Conservation (phyloP, 495 filamentous ascomycete species). For the Glonium stellatum region DNA sequence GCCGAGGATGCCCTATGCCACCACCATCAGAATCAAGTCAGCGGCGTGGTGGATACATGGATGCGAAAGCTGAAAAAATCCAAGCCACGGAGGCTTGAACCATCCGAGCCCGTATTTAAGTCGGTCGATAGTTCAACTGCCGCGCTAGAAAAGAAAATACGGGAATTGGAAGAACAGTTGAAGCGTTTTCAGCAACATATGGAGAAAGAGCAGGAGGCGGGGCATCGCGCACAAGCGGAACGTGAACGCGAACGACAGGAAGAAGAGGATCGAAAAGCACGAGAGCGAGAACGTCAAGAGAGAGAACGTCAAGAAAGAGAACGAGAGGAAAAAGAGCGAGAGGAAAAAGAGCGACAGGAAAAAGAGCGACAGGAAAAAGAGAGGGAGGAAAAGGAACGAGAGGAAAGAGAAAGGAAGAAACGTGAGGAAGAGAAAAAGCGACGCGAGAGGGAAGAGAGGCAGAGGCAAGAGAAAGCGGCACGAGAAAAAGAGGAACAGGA, state of each 20-base stretch:
- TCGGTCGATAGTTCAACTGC: no score
- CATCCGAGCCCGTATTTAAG: no score
- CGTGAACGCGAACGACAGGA: not conserved
- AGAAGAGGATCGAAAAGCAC: not conserved
- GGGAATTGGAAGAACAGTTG: not conserved
- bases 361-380: not conserved
- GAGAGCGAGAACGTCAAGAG: not conserved
- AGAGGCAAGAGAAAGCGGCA: conserved; percentile 1
- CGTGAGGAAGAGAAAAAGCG: conserved; percentile 1
- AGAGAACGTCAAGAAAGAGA: not conserved
- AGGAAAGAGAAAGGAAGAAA: not conserved
- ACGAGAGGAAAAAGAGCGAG: not conserved
- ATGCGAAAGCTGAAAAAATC: not conserved
- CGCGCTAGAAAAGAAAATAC: no score
- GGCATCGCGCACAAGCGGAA: no score
- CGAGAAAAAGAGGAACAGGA: not conserved
- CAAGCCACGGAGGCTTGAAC: no score
- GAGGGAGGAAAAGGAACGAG: not conserved
- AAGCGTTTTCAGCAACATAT: not conserved
- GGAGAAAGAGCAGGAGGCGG: not conserved
- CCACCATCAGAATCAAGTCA: conserved; percentile 3
- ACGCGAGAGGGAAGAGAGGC: not conserved
- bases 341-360: not conserved
- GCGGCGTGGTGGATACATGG: not conserved
- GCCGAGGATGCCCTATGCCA: conserved; percentile 4